Percentiles rank a stretch among this genome's conserved stretches.
phyloP scores from a whole-genome alignment of 108 stramenopile genomes.

The Nannochloropsis gaditana region DNA sequence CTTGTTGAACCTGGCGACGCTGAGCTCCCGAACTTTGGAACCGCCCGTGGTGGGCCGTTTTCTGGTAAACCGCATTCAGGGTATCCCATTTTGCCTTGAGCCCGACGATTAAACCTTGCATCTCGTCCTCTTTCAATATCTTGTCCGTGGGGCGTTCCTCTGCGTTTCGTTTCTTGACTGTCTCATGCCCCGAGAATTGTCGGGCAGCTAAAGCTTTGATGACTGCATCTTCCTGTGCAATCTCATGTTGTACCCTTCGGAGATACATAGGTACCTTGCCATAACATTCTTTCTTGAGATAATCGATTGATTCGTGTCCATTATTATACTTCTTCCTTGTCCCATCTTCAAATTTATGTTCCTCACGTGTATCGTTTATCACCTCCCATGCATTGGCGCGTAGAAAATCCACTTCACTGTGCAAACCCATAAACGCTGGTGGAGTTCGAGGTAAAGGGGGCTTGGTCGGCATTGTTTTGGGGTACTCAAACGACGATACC shows the following conservation, averaged over 20 bases:
- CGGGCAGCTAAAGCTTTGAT: neutral
- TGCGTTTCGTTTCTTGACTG: neutral
- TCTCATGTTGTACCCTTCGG: neutral
- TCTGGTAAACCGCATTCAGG: neutral
- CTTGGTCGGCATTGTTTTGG: constrained; percentile 7
- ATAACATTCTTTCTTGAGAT: neutral
- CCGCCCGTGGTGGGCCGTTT: neutral
- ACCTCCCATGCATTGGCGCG: neutral
- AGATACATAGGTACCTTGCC: neutral
- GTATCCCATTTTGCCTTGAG: neutral
- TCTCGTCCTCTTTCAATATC: neutral
- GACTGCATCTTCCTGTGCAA: neutral
- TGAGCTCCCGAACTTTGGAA: neutral
- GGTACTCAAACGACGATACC: neutral
- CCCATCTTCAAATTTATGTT: neutral
- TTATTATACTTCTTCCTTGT: neutral
- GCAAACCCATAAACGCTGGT: neutral
- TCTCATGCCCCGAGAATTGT: neutral
- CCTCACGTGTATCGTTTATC: neutral
- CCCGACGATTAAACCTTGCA: neutral
- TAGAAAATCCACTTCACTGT: neutral
- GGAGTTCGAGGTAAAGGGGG: neutral
- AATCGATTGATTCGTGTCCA: neutral
- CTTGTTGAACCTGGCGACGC: neutral
- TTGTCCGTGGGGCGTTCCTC: neutral